Conservation (phyloP, 805 yeast genomes). For the Metschnikowia similis region DNA sequence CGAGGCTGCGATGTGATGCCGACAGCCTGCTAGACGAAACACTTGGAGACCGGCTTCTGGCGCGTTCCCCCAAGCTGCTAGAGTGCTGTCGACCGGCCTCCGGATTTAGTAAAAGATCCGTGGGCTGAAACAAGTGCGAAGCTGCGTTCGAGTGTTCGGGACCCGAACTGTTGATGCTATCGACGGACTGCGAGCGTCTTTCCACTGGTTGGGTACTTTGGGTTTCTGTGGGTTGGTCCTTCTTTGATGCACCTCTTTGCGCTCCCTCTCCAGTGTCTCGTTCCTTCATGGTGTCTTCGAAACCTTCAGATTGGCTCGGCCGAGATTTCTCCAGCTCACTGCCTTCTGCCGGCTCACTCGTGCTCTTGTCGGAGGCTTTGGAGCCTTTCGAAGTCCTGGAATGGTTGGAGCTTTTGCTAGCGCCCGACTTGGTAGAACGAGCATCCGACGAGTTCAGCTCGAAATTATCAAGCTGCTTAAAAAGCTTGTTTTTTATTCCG, state of each 20-base stretch:
- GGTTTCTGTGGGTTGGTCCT: too few species aligned
- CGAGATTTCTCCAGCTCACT: neutral
- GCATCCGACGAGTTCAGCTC: neutral
- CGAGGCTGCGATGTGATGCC: neutral
- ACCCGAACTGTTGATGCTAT: too few species aligned
- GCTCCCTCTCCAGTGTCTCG: neutral
- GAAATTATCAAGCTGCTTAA: constrained; percentile 9
- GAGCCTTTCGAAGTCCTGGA: neutral
- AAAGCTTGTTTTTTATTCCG: constrained; percentile 13
- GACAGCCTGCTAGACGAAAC: neutral
- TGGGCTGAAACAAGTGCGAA: too few species aligned
- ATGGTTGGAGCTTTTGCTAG: neutral
- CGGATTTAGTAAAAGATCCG: neutral
- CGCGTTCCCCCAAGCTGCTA: neutral
- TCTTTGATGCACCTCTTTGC: too few species aligned
- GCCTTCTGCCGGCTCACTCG: neutral
- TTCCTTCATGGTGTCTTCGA: too few species aligned
- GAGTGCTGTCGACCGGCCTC: neutral
- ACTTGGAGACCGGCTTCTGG: neutral
- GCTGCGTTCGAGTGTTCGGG: too few species aligned
- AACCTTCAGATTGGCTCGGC: neutral
- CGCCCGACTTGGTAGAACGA: neutral
- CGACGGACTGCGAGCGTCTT: too few species aligned
- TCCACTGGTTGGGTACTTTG: too few species aligned
- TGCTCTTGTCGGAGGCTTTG: neutral